Evolutionary conservation across 2,329 filamentous ascomycete genomes (phyloP).

Genomic region (Scolecobasidium constrictum): DNA sequence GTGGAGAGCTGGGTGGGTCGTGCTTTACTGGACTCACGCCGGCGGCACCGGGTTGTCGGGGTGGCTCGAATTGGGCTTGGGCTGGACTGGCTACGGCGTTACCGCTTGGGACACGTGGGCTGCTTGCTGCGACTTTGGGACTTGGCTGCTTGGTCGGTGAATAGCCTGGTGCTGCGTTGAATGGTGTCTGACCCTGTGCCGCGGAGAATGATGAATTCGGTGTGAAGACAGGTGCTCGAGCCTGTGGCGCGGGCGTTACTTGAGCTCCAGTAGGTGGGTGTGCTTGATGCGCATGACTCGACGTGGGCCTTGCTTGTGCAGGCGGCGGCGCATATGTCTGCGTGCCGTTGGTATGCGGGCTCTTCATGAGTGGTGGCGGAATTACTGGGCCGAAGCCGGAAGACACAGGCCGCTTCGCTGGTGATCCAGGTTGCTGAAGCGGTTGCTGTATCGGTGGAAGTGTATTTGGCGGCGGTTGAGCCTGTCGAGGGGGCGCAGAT

Average conservation of each 20-base stretch:
- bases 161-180: conserved; percentile 2
- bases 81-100: no score
- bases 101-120: no score
- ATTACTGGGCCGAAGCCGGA: background rate
- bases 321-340: background rate
- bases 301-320: no score
- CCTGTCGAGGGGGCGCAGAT: background rate
- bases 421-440: background rate
- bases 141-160: conserved; percentile 5
- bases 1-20: no score
- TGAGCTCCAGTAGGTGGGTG: no score
- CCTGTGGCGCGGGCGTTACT: no score
- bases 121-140: conserved; percentile 1
- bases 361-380: background rate
- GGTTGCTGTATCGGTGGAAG: background rate
- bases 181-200: background rate
- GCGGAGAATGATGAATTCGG: background rate
- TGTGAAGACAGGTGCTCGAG: background rate
- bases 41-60: no score
- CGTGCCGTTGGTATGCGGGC: background rate
- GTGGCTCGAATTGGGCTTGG: no score
- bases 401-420: background rate
- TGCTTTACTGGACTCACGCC: background rate
- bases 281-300: no score
- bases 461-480: background rate